Evolutionary conservation across 441 rosid species (phyloP), one percentile per base, ranked within the genome.

Genomic region (Gossypium davidsonii): DNA sequence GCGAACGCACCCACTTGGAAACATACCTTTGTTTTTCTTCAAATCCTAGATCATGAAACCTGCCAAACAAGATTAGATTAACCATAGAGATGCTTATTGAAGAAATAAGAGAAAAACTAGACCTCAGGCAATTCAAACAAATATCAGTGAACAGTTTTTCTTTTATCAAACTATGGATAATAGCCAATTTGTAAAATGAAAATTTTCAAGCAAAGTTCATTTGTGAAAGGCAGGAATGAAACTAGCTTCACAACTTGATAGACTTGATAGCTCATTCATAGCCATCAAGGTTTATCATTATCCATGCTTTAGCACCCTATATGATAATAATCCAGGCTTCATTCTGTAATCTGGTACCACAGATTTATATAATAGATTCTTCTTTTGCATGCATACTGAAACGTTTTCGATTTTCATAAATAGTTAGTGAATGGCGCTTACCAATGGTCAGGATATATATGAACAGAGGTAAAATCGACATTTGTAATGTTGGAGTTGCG

Each of bases 401-500:
- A 28, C 62, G 48, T 34, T 20, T 23, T 31, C 20, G 21, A 71
- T 34, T 20, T 23, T 31, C 15, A 39, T 23, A 51, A 17, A n/a
- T 15, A 59, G 34, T 25, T 3, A 20, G 11, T 10, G 55, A 18
- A 39, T 56, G 21, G 58, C 62, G 68, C 87, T 81, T 83, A 92
- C 97, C 98, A 94, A 67, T 90, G 98, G 75, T 92, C 98, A 0
- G 98, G 94, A 78, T 94, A 94, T 80, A 92, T 85, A 80, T 94
- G 99, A 78, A 88, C 99, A 21, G 98, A 91, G 39, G 97, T 91
- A 79, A 94, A 94, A 76, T 94, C 97, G 9, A 94, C 79, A 66
- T 79, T 76, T 17, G 82, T 69, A 3, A 83, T 81, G 72, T 83
- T 80, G 52, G 91, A 89, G 83, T 92, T 89, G 65, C 91, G 84